phyloP scores from a whole-genome alignment of 169 alveolate species.

The Cyclospora cayetanensis region DNA sequence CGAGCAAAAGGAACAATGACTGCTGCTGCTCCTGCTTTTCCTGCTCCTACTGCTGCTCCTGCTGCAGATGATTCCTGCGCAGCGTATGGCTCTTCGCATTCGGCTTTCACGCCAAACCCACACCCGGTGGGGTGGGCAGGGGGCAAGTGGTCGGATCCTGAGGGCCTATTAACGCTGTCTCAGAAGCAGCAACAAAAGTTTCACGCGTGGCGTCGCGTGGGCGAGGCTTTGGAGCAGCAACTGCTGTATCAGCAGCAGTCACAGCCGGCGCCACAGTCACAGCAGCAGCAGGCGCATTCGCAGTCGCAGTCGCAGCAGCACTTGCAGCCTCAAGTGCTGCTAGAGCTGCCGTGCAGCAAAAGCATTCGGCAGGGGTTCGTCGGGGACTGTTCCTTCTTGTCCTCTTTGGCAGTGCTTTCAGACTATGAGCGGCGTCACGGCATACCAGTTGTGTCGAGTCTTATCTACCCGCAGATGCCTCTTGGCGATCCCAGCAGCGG shows the following conservation, averaged over 20 bases:
- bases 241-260: background rate
- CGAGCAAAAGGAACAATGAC: background rate
- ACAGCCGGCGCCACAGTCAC: background rate
- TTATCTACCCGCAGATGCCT: constrained; percentile 77
- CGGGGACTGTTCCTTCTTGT: constrained; percentile 94
- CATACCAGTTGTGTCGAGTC: constrained; percentile 84
- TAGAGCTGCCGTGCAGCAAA: constrained; percentile 75
- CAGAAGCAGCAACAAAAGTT: constrained; percentile 80
- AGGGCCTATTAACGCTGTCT: constrained; percentile 80
- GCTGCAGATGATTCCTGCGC: constrained; percentile 17
- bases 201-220: constrained; percentile 81
- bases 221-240: constrained; percentile 74
- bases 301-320: background rate
- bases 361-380: constrained; percentile 91
- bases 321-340: constrained; percentile 67
- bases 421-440: constrained; percentile 87
- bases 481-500: background rate
- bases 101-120: background rate
- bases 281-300: constrained; percentile 16
- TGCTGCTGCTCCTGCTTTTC: background rate
- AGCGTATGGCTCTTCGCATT: background rate
- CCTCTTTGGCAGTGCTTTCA: constrained; percentile 89
- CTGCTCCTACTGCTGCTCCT: constrained; percentile 51
- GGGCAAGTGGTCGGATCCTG: constrained; percentile 85
- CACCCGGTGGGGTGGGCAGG: constrained; percentile 72